phyloP scores from a whole-genome alignment of 306 rosid genomes.

The Oxytropis ochrocephala region DNA sequence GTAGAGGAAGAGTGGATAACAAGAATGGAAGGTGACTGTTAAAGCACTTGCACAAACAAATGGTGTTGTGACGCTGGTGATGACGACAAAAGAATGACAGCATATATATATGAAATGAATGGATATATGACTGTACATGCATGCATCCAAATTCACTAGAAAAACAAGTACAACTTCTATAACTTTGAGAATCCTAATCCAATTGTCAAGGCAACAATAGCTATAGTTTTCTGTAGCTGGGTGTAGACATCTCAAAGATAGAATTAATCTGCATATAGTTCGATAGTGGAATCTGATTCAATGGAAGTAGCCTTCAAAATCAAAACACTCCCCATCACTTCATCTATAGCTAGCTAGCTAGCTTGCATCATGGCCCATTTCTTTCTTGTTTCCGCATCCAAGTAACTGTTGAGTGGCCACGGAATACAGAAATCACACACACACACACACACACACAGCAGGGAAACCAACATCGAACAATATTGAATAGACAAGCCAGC shows the following conservation, averaged over 20 bases:
- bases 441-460: neutral
- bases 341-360: neutral
- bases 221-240: constrained; percentile 17
- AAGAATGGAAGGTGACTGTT: neutral
- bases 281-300: constrained; percentile 35
- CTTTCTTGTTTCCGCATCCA: constrained; percentile 49
- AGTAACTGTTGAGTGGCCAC: constrained; percentile 15
- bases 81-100: constrained; percentile 1
- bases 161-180: neutral
- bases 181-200: constrained; percentile 5
- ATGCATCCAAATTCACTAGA: constrained; percentile 18
- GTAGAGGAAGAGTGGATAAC: neutral
- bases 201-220: neutral
- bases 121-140: constrained; percentile 8
- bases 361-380: constrained; percentile 26
- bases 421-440: neutral
- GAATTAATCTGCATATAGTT: constrained; percentile 21
- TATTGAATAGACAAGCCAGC: constrained; percentile 23
- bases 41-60: constrained; percentile 5
- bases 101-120: constrained; percentile 9
- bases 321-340: neutral
- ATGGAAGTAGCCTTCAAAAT: constrained; percentile 20
- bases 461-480: constrained; percentile 10
- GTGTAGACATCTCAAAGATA: constrained; percentile 15
- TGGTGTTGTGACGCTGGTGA: neutral